Evolutionary conservation across 441 rosid species (phyloP).

Genomic region (Croton setiger): DNA sequence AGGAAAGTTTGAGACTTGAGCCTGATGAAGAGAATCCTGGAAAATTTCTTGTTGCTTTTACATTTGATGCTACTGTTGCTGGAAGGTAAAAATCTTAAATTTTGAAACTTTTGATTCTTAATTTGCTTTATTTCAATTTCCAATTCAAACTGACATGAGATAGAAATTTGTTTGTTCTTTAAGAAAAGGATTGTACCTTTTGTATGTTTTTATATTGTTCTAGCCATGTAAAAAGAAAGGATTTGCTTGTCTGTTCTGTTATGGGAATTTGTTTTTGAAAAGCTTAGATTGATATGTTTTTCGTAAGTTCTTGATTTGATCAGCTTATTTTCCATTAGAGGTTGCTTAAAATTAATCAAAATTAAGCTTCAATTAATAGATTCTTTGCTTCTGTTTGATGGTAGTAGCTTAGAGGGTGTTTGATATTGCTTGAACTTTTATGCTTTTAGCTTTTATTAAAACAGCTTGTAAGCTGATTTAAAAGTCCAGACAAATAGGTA

Average conservation of each 20-base stretch:
- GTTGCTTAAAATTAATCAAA: neutral
- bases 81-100: slow-evolving; percentile 55
- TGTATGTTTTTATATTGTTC: neutral
- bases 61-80: slow-evolving; percentile 86
- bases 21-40: slow-evolving; percentile 64
- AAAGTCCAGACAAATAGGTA: too few species aligned
- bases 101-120: slow-evolving; percentile 7
- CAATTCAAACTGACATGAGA: neutral
- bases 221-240: neutral
- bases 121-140: slow-evolving; percentile 2
- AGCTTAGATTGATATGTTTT: neutral
- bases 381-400: neutral
- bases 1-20: slow-evolving; percentile 72
- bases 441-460: too few species aligned
- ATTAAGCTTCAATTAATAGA: neutral
- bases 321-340: neutral
- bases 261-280: neutral
- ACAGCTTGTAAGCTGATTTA: too few species aligned
- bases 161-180: too few species aligned
- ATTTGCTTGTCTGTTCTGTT: neutral
- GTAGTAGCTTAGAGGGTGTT: too few species aligned
- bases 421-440: too few species aligned
- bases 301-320: slow-evolving; percentile 8
- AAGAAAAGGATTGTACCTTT: neutral
- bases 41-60: slow-evolving; percentile 68